phyloP scores from a whole-genome alignment of 2,329 filamentous ascomycete species.

The Acrodontium crateriforme region DNA sequence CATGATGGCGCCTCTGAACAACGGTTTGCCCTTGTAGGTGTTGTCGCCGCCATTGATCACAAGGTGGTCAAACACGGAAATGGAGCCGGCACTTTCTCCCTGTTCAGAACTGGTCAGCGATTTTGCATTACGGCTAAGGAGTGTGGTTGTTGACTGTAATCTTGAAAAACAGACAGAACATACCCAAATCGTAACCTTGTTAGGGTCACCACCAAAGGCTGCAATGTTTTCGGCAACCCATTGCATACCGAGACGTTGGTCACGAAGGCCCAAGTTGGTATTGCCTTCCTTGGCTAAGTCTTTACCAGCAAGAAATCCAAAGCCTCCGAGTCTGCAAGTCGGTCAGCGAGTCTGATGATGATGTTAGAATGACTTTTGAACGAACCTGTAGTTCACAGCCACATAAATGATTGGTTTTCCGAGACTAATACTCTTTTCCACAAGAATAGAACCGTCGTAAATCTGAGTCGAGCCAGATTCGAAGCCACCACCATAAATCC shows the following conservation, averaged over 20 bases:
- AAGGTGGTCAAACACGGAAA: constrained; percentile 67
- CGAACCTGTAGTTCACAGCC: constrained; percentile 51
- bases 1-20: constrained; percentile 72
- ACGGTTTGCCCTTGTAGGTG: constrained; percentile 57
- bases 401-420: constrained; percentile 60
- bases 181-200: constrained; percentile 60
- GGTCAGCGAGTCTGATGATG: too few relatives aligned
- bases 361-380: background rate
- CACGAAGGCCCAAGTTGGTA: constrained; percentile 23
- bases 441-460: constrained; percentile 29
- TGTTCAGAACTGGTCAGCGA: background rate
- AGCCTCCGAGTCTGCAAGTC: constrained; percentile 32
- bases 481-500: constrained; percentile 37
- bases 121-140: background rate
- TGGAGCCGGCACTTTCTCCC: constrained; percentile 47
- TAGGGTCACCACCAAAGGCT: constrained; percentile 55
- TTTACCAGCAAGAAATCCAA: constrained; percentile 22
- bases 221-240: constrained; percentile 39
- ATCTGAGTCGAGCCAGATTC: constrained; percentile 24
- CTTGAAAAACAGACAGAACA: too few relatives aligned
- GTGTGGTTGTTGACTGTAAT: background rate
- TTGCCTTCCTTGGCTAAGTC: constrained; percentile 21
- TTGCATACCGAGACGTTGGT: constrained; percentile 18
- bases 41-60: constrained; percentile 57
- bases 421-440: constrained; percentile 29